Base-by-base conservation (phyloP, 2,329 filamentous ascomycete genomes). In the Fusarium palustre region DNA sequence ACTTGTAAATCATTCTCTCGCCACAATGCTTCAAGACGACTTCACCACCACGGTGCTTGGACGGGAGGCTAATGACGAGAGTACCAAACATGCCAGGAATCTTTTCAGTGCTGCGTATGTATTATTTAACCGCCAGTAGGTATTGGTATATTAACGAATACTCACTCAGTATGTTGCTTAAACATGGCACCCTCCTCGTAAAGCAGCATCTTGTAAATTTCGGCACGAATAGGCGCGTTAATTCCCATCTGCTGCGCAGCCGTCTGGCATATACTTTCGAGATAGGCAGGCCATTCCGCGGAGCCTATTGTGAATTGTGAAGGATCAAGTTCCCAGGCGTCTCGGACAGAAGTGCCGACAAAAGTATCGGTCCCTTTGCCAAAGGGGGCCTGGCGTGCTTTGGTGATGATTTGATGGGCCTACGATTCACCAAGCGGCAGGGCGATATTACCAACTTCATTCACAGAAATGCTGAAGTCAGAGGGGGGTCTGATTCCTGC, bases 141-240 rank as follows among this genome's bases (percentile, higher is more conserved):
- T 4, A 18, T 15, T 8, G 18, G 4, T 16, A 18, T 20, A 18
- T 20, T 12, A 8, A 10, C 20, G n/a, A 22, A 25, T 15, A 18
- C 73, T 64, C 66, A 77, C 76, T 85, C 82, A 31, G 79, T 79
- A 62, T 84, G 81, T 1, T 81, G 62, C 66, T 84, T 83, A 73
- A 84, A 85, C 75, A 84, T 82, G 6, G 82, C 82, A 0, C 83
- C 85, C 54, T 83, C 78, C 52, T 84, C 83, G 69, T 86, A 86
- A 4, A 87, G 70, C 5, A 85, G 74, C 74, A 87, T 77, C 65
- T 86, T 86, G 72, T 83, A 80, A 2, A 81, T 69, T 47, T 84
- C 75, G 3, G 80, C 80, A 2, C 53, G 66, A 50, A 81, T 69
- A 43, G 63, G 65, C 2, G 62, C 59, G 2, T 55, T 54, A 49